These are phyloP conservation scores for Calonectria fujianensis DNA, from an alignment of 2,329 filamentous ascomycete species.

Conservation along the genomic window DNA sequence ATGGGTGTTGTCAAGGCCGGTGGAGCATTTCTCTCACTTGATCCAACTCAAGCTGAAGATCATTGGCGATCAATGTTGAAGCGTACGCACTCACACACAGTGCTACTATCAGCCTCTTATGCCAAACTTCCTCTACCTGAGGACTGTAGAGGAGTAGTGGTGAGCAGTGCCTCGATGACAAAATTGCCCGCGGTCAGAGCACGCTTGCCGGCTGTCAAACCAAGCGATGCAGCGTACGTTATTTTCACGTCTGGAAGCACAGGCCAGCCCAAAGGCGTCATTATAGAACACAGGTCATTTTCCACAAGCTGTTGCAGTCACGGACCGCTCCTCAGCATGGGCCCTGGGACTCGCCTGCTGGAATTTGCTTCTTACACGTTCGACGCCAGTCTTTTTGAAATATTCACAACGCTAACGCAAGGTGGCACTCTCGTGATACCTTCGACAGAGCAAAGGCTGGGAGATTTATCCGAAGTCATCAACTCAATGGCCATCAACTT, in stretches of 20 bases:
- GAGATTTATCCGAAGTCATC: background rate
- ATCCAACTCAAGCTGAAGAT: background rate
- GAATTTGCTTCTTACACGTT: conserved; percentile 44
- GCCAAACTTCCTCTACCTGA: background rate
- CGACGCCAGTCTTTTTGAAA: conserved; percentile 39
- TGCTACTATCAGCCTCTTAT: background rate
- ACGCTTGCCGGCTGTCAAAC: background rate
- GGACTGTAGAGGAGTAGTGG: background rate
- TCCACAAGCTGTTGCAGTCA: conserved; percentile 36
- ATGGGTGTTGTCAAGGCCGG: conserved; percentile 16
- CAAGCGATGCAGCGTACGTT: conserved; percentile 39
- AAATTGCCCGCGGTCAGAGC: background rate
- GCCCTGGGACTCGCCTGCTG: conserved; percentile 1
- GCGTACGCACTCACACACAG: background rate
- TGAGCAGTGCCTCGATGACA: background rate
- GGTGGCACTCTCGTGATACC: conserved; percentile 42
- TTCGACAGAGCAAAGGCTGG: conserved; percentile 10
- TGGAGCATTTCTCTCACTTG: background rate
- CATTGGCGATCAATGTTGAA: background rate
- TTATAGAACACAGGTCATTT: conserved; percentile 35
- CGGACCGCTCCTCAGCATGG: background rate
- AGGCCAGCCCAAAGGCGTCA: conserved; percentile 51
- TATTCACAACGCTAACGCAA: conserved; percentile 29
- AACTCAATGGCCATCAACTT: background rate
- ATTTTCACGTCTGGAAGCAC: conserved; percentile 54